Percentiles rank a stretch among this genome's conserved stretches.
These are phyloP conservation scores for Endocalyx cinctus DNA, from an alignment of 2,329 filamentous ascomycete species.

Conservation along the genomic window DNA sequence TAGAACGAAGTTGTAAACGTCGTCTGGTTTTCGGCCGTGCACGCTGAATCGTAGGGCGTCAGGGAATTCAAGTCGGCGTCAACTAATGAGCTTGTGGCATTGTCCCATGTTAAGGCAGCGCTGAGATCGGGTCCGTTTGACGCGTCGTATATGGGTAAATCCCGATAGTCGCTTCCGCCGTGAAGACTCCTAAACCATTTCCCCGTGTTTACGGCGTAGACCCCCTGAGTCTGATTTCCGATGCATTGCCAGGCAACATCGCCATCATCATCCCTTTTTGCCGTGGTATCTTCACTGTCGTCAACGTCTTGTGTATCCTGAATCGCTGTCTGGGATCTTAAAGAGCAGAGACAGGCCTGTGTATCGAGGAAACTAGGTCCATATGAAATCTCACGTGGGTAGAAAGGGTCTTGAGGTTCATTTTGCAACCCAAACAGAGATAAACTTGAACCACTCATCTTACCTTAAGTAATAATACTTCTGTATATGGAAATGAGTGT, in stretches of 20 bases:
- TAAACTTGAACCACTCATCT: background rate
- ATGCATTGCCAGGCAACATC: slow-evolving; percentile 39
- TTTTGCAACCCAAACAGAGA: too few species aligned
- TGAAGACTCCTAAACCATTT: slow-evolving; percentile 37
- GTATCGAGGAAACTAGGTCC: slow-evolving; percentile 35
- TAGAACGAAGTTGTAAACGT: slow-evolving; percentile 39
- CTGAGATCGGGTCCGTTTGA: slow-evolving; percentile 31
- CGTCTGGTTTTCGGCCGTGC: slow-evolving; percentile 37
- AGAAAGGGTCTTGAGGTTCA: slow-evolving; percentile 33
- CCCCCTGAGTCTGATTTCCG: slow-evolving; percentile 37
- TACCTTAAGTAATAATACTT: background rate
- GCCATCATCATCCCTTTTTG: slow-evolving; percentile 8
- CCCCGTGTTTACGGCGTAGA: slow-evolving; percentile 31
- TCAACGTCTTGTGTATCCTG: background rate
- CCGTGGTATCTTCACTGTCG: background rate
- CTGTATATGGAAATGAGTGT: too few species aligned
- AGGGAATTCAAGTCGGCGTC: slow-evolving; percentile 20
- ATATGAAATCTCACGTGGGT: slow-evolving; percentile 18
- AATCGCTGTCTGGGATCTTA: background rate
- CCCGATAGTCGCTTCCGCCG: slow-evolving; percentile 14
- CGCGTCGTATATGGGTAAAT: slow-evolving; percentile 29
- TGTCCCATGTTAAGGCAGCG: slow-evolving; percentile 25
- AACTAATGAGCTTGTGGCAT: slow-evolving; percentile 18
- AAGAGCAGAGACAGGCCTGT: slow-evolving; percentile 30
- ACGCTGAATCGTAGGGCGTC: slow-evolving; percentile 33